Conservation (phyloP, 2,329 filamentous ascomycete species). For the Fusarium clavum region DNA sequence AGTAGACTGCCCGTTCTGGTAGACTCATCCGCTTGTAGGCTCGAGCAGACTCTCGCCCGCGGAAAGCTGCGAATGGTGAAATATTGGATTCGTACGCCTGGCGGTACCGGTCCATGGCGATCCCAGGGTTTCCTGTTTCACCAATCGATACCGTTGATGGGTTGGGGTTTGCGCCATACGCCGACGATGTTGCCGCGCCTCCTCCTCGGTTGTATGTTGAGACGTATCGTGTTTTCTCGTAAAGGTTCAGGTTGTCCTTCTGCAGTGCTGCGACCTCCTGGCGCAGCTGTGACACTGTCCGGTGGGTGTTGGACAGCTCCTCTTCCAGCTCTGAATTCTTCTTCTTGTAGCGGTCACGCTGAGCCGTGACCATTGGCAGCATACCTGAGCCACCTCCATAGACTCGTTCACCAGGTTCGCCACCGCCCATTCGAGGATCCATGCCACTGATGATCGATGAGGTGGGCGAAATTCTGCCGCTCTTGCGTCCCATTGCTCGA, state of each 20-base stretch:
- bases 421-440: slow-evolving; percentile 69
- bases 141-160: slow-evolving; percentile 75
- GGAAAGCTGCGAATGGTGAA: slow-evolving; percentile 94
- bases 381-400: slow-evolving; percentile 83
- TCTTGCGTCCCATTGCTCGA: slow-evolving; percentile 69
- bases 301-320: slow-evolving; percentile 86
- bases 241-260: slow-evolving; percentile 94
- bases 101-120: slow-evolving; percentile 85
- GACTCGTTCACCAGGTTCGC: slow-evolving; percentile 67
- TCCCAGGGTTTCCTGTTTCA: slow-evolving; percentile 67
- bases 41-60: slow-evolving; percentile 89
- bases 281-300: slow-evolving; percentile 83
- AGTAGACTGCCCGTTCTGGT: slow-evolving; percentile 90
- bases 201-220: slow-evolving; percentile 87
- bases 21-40: slow-evolving; percentile 94
- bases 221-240: slow-evolving; percentile 97
- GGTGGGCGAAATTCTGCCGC: slow-evolving; percentile 83
- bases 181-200: slow-evolving; percentile 69
- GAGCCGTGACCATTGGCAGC: slow-evolving; percentile 96
- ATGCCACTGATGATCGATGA: slow-evolving; percentile 99
- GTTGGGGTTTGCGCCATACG: slow-evolving; percentile 79
- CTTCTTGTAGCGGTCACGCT: slow-evolving; percentile 98
- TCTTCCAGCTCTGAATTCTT: slow-evolving; percentile 91
- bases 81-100: slow-evolving; percentile 95
- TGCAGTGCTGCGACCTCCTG: slow-evolving; percentile 93